Conservation (phyloP, 139 green algal species). For the Chlamydomonas sp. region DNA sequence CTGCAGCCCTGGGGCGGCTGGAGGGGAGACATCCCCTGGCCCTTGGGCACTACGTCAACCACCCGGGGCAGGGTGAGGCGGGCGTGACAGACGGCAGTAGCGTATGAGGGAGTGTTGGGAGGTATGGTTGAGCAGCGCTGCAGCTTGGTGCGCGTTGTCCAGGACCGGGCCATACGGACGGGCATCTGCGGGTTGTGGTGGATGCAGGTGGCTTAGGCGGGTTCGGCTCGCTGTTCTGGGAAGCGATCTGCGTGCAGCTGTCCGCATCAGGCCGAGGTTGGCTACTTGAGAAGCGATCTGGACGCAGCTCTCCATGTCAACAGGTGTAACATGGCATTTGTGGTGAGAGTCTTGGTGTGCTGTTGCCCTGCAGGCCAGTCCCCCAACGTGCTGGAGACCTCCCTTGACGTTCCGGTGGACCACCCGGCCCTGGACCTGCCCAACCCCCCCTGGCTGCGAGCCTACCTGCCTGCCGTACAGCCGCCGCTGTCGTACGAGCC, state of each 20-base stretch:
- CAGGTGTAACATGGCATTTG: background rate
- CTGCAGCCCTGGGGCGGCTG: background rate
- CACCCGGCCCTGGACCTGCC: background rate
- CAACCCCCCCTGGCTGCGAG: conserved; percentile 28
- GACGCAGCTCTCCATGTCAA: background rate
- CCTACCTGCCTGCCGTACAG: conserved; percentile 36
- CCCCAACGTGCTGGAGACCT: conserved; percentile 44
- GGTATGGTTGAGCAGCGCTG: too few species aligned
- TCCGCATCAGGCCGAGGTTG: background rate
- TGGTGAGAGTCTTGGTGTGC: background rate
- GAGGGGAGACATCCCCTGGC: conserved; percentile 50
- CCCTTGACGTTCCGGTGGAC: conserved; percentile 33
- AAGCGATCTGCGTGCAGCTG: background rate
- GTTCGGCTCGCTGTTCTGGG: background rate
- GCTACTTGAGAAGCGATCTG: background rate
- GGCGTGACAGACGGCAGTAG: background rate
- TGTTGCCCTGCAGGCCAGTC: conserved; percentile 17
- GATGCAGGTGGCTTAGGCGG: background rate
- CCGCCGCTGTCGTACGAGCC: conserved; percentile 18
- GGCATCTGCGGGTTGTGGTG: background rate
- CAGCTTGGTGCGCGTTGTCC: too few species aligned
- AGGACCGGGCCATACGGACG: background rate
- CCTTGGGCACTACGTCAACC: conserved; percentile 49
- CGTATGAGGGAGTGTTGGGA: too few species aligned
- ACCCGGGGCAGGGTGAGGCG: conserved; percentile 35